Evolutionary conservation across 306 rosid species (phyloP), one percentile per base, ranked within the genome.

Genomic region (Quercus mongolica): DNA sequence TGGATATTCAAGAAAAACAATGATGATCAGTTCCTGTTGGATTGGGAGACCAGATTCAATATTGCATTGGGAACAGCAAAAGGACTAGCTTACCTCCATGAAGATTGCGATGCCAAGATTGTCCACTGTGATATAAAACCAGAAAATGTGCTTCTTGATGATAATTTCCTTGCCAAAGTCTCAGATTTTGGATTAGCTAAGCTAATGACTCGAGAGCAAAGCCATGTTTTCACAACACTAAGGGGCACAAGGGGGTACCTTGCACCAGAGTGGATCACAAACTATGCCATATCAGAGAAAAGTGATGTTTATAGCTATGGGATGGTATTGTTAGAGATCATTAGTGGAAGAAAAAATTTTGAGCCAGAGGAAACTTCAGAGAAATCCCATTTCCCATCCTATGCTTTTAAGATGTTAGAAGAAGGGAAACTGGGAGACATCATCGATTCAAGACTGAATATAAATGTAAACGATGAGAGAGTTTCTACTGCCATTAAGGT

Each of bases 181-280:
- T 95, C 98, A 0, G 98, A 95, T 75, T 94, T 94, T 18, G 99
- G 99, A 11, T 76, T 94, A 74, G 97, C 97, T 20, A 94, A 91
- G 87, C 91, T 94, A 30, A 92, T 92, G 99, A 91, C 86, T 13
- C 71, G 91, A 56, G 95, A 94, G 79, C 97, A 94, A 76, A 94
- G 97, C 80, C 97, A 91, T 80, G 99, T 94, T 35, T 92, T 94
- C 73, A 92, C 99, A 25, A 94, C 97, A 12, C 76, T 94, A 2
- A 86, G 99, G 55, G 97, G 97, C 28, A 94, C 99, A 0, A 81
- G 97, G 30, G 97, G 99, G 7, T 92, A 94, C 80, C 92, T 94
- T 5, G 99, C 97, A 3, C 99, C 97, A 4, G 97, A 94, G 69
- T 94, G 97, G 99, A 92, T 94, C 85, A 94, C 97, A 68, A 92